These are phyloP conservation scores for Detonula confervacea DNA, from an alignment of 352 stramenopile species.

Conservation along the genomic window DNA sequence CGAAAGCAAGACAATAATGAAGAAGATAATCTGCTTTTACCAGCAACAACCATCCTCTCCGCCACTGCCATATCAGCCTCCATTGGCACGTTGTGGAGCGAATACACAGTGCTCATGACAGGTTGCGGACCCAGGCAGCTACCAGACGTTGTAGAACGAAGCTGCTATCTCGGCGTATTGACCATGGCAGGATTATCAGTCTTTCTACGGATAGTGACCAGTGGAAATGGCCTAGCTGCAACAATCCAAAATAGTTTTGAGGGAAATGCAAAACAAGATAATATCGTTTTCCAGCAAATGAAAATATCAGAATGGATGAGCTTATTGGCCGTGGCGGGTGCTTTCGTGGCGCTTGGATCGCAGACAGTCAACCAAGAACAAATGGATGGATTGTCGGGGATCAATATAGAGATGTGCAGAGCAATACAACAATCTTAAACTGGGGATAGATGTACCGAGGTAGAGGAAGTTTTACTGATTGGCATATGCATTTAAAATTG, in stretches of 20 bases:
- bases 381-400: conserved; percentile 64
- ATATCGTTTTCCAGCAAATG: conserved; percentile 32
- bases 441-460: no score
- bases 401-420: conserved; percentile 64
- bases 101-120: conserved; percentile 49
- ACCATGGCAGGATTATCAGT: conserved; percentile 46
- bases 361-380: conserved; percentile 44
- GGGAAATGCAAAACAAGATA: background rate
- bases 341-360: conserved; percentile 48
- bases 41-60: background rate
- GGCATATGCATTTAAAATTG: no score
- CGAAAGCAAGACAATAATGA: background rate
- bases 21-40: background rate
- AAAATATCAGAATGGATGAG: conserved; percentile 44
- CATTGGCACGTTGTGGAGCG: conserved; percentile 56
- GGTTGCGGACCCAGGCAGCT: conserved; percentile 59
- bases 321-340: conserved; percentile 40
- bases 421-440: no score
- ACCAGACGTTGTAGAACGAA: conserved; percentile 51
- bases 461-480: no score
- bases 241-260: background rate
- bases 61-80: conserved; percentile 9
- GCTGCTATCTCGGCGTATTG: conserved; percentile 60
- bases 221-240: background rate
- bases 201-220: conserved; percentile 49